Conservation (phyloP, 306 rosid species). For the Ochetophila trinervis region DNA sequence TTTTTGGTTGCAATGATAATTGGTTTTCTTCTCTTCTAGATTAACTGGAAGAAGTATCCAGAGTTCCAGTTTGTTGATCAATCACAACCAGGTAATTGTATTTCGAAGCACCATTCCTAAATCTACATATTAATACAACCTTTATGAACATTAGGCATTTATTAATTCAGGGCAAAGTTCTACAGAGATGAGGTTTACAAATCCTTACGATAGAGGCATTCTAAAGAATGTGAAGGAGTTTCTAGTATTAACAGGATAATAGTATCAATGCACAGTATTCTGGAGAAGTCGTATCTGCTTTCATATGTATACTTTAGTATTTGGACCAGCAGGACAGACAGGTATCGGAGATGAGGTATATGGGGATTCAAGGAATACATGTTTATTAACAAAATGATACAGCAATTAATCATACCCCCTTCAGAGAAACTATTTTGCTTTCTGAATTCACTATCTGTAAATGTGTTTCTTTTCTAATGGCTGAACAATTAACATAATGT, state of each 20-base stretch:
- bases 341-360: too few relatives aligned
- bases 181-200: constrained; percentile 24
- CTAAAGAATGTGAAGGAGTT: constrained; percentile 40
- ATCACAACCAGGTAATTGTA: constrained; percentile 32
- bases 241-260: constrained; percentile 15
- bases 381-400: too few relatives aligned
- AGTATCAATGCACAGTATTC: not conserved
- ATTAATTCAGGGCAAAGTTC: constrained; percentile 22
- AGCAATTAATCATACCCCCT: too few relatives aligned
- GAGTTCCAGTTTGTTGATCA: constrained; percentile 38
- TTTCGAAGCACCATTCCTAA: not conserved
- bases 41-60: constrained; percentile 48
- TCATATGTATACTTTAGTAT: not conserved
- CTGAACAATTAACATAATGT: too few relatives aligned
- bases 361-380: too few relatives aligned
- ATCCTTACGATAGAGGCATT: constrained; percentile 47
- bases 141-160: not conserved
- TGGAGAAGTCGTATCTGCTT: not conserved
- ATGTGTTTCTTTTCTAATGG: too few relatives aligned
- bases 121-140: not conserved
- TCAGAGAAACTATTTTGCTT: too few relatives aligned
- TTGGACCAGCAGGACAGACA: not conserved
- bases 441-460: too few relatives aligned
- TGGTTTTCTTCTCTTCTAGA: constrained; percentile 20
- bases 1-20: too few relatives aligned